A percentile compares a stretch with the other conserved stretches of the same genome.
Evolutionary conservation across 2,329 filamentous ascomycete genomes (phyloP).

Genomic region (Pseudocercospora fuligena): DNA sequence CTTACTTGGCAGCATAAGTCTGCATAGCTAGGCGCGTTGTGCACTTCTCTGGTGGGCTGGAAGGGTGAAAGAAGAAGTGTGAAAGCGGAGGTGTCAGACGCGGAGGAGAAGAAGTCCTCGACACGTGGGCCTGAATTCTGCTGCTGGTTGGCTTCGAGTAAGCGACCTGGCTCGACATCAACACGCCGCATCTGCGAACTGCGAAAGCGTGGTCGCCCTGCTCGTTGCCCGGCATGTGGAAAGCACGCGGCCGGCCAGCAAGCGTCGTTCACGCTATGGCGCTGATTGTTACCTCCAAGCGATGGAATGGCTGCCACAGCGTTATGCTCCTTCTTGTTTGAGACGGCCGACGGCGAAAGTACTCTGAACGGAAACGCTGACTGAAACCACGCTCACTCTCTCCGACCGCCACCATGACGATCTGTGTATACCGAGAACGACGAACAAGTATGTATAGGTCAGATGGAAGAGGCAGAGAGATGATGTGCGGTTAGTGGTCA

Average conservation of each 20-base stretch:
- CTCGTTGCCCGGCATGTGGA: background rate
- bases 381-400: background rate
- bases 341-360: background rate
- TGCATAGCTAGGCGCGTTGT: background rate
- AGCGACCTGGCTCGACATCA: background rate
- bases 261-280: background rate
- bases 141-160: background rate
- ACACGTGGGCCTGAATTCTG: background rate
- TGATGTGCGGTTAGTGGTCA: no score
- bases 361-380: background rate
- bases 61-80: background rate
- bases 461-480: background rate
- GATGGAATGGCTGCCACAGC: background rate
- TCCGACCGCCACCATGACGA: background rate
- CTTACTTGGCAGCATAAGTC: slow-evolving; percentile 1
- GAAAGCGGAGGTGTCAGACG: background rate
- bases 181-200: background rate
- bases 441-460: background rate
- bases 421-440: background rate
- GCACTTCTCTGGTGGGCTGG: background rate
- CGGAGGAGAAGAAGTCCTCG: background rate
- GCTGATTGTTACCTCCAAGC: background rate
- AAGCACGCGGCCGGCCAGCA: background rate
- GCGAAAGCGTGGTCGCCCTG: background rate
- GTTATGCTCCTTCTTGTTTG: background rate